Evolutionary conservation across 1,284 basidiomycete species (phyloP).

Genomic region (Cutaneotrichosporon sp.): DNA sequence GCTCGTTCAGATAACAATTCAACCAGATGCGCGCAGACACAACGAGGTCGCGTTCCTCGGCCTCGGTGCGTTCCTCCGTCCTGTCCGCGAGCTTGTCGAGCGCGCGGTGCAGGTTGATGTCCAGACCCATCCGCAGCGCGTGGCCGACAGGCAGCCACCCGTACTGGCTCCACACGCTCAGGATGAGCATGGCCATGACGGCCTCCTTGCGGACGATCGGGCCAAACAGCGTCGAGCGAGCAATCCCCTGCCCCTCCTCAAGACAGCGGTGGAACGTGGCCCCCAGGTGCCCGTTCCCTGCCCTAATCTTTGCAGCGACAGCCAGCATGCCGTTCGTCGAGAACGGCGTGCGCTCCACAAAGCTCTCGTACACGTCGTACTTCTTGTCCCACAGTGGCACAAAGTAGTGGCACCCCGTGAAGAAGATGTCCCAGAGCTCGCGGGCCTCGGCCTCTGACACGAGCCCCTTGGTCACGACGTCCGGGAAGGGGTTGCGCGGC

Average conservation of each 20-base stretch:
- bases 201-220: conserved; percentile 91
- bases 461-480: conserved; percentile 60
- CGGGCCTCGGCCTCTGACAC: conserved; percentile 77
- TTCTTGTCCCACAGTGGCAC: conserved; percentile 87
- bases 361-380: conserved; percentile 86
- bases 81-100: conserved; percentile 75
- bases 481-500: conserved; percentile 63
- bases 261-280: conserved; percentile 85
- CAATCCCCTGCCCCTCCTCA: conserved; percentile 91
- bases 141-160: conserved; percentile 86
- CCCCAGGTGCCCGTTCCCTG: conserved; percentile 79
- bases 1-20: conserved; percentile 67
- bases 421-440: conserved; percentile 88
- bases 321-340: conserved; percentile 72
- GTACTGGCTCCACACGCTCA: conserved; percentile 91
- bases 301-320: conserved; percentile 85
- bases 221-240: conserved; percentile 85
- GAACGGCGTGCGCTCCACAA: conserved; percentile 88
- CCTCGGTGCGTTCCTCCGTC: conserved; percentile 63
- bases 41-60: conserved; percentile 84
- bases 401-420: conserved; percentile 91
- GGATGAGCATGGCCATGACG: conserved; percentile 87
- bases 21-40: conserved; percentile 91
- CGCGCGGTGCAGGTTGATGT: conserved; percentile 85
- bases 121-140: conserved; percentile 90